Base-by-base conservation (phyloP, 208 protist genomes). In the Leptomonas seymouri region DNA sequence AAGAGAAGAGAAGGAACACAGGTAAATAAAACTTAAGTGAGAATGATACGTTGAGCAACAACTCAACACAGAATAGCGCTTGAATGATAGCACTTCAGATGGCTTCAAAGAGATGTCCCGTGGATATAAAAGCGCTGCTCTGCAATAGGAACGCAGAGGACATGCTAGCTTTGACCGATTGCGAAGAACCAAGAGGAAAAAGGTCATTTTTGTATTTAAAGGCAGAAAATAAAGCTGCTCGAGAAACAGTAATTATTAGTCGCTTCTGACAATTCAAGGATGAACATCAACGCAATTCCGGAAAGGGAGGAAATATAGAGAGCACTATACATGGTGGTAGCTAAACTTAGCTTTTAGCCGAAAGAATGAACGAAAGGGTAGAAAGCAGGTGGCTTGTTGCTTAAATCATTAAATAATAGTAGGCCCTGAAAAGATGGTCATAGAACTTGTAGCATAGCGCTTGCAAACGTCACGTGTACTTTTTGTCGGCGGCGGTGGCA, bases 401-500 rank as follows among this genome's bases (percentile, higher is more conserved):
- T 8, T 53, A 0, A 39, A 39, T n/a, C n/a, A 39, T 9, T 39
- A 39, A 9, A 3, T 12, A 9, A 39, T 12, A 39, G 9, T 12
- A 39, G 9, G 34, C n/a, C n/a, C n/a, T n/a, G n/a, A n/a, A n/a
- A n/a, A n/a, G n/a, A n/a, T n/a, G n/a, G n/a, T n/a, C n/a, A n/a
- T n/a, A n/a, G n/a, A n/a, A n/a, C n/a, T n/a, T n/a, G n/a, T n/a
- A n/a, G n/a, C n/a, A n/a, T n/a, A n/a, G n/a, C n/a, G n/a, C n/a
- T n/a, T n/a, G n/a, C n/a, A n/a, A n/a, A 11, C 9, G 1, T 41
- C 44, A 64, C 23, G 76, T 41, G 55, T 53, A 71, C n/a, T 60
- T 78, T 50, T 58, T 62, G 28, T 34, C 48, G 18, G 74, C 39
- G 16, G 46, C 72, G 0, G 62, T 72, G 36, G 49, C 55, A 15